phyloP scores from a whole-genome alignment of 176 grass and related monocot genomes.

The Juncus effusus region DNA sequence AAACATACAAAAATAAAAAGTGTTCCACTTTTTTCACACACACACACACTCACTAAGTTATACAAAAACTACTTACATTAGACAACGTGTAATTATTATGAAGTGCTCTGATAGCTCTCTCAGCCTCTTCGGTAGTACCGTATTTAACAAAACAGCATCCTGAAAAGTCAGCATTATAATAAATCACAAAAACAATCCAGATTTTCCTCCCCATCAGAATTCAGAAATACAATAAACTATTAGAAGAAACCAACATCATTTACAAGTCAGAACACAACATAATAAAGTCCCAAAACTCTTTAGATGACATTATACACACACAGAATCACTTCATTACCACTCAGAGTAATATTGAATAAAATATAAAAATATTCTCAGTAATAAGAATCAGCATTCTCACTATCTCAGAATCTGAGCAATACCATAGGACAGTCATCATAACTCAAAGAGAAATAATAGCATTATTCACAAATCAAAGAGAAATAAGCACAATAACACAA shows the following conservation, averaged over 20 bases:
- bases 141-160: conserved; percentile 99
- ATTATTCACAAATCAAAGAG: neutral
- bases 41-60: neutral
- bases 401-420: neutral
- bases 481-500: neutral
- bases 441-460: neutral
- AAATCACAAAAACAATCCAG: conserved; percentile 31
- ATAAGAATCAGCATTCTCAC: neutral
- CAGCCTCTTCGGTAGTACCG: conserved; percentile 81
- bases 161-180: conserved; percentile 41
- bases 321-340: too few relatives aligned
- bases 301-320: too few relatives aligned
- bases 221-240: conserved; percentile 12
- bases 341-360: too few relatives aligned
- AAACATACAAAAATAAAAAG: conserved; percentile 2
- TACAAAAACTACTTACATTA: conserved; percentile 50
- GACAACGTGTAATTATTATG: conserved; percentile 91
- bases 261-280: too few relatives aligned
- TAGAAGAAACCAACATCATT: too few relatives aligned
- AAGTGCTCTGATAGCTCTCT: conserved; percentile 89
- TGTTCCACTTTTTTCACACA: neutral
- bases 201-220: conserved; percentile 25
- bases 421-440: neutral
- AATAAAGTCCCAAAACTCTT: too few relatives aligned
- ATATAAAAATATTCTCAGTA: too few relatives aligned